These are phyloP conservation scores for Plasmodium gallinaceum DNA, from an alignment of 169 alveolate species.

Conservation along the genomic window DNA sequence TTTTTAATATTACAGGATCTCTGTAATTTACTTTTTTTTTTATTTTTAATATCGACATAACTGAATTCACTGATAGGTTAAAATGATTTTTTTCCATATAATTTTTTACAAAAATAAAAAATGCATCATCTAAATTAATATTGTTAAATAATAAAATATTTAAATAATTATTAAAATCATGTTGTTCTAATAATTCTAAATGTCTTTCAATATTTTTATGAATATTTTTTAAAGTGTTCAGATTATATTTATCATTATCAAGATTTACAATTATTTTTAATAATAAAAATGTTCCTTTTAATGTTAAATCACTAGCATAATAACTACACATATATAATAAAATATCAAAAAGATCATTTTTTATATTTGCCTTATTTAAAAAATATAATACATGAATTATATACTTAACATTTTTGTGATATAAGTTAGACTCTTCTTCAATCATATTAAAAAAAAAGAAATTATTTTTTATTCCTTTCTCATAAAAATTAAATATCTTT, in stretches of 20 bases:
- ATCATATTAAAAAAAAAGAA: slow-evolving; percentile 25
- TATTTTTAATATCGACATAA: slow-evolving; percentile 40
- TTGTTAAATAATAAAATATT: slow-evolving; percentile 24
- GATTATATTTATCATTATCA: slow-evolving; percentile 9
- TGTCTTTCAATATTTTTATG: slow-evolving; percentile 73
- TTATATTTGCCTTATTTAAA: slow-evolving; percentile 57
- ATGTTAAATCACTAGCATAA: slow-evolving; percentile 28
- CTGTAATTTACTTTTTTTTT: slow-evolving; percentile 32
- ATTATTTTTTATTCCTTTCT: background rate
- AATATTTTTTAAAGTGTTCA: background rate
- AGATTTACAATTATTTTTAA: slow-evolving; percentile 19
- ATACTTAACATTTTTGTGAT: slow-evolving; percentile 42
- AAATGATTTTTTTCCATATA: slow-evolving; percentile 4
- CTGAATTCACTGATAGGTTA: slow-evolving; percentile 3
- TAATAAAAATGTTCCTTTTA: slow-evolving; percentile 40
- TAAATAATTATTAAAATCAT: slow-evolving; percentile 23
- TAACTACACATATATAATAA: slow-evolving; percentile 57
- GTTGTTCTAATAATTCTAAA: slow-evolving; percentile 5
- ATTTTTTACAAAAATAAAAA: slow-evolving; percentile 36
- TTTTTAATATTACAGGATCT: slow-evolving; percentile 27
- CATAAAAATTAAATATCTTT: slow-evolving; percentile 2
- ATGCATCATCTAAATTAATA: slow-evolving; percentile 15
- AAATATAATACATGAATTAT: slow-evolving; percentile 33
- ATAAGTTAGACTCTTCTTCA: slow-evolving; percentile 51
- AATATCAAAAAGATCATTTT: slow-evolving; percentile 28